A percentile compares a stretch with the other conserved stretches of the same genome.
Evolutionary conservation across 495 filamentous ascomycete species (phyloP).

Genomic region (Penicillium cinerascens): DNA sequence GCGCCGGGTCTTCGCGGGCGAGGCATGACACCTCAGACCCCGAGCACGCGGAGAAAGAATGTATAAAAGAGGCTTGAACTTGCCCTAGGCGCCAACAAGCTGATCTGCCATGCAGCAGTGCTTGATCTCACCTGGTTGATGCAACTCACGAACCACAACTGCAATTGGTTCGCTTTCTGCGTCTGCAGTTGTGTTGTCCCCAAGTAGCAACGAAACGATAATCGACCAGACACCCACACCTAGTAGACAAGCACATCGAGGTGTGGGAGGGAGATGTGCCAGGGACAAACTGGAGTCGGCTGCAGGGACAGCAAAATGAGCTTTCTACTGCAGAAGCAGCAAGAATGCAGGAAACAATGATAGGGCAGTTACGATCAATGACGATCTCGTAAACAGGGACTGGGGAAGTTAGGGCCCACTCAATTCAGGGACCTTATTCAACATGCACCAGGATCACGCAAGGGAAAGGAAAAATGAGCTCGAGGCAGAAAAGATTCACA

Average conservation of each 20-base stretch:
- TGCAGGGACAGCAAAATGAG: slow-evolving; percentile 14
- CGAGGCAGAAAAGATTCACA: slow-evolving; percentile 4
- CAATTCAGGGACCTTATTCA: not conserved
- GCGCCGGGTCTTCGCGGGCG: slow-evolving; percentile 63
- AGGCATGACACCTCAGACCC: slow-evolving; percentile 51
- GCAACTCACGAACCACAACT: slow-evolving; percentile 15
- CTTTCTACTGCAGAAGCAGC: slow-evolving; percentile 2
- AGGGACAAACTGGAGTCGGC: slow-evolving; percentile 11
- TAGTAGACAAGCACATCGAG: slow-evolving; percentile 44
- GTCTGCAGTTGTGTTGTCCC: slow-evolving; percentile 33
- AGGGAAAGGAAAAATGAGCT: not conserved
- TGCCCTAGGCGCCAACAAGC: not conserved
- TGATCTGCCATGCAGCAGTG: not conserved
- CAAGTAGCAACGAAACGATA: slow-evolving; percentile 44
- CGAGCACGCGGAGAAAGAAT: not conserved
- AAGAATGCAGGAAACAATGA: slow-evolving; percentile 1
- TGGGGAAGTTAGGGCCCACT: slow-evolving; percentile 8
- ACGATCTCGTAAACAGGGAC: not conserved
- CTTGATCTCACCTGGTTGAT: slow-evolving; percentile 2
- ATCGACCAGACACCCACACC: slow-evolving; percentile 40
- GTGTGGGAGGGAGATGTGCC: slow-evolving; percentile 35
- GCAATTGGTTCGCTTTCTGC: slow-evolving; percentile 25
- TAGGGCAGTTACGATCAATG: slow-evolving; percentile 7
- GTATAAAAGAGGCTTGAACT: slow-evolving; percentile 1
- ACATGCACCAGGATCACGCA: not conserved